phyloP scores from a whole-genome alignment of 768 basidiomycete genomes.

The Lactarius pseudohatsudake region DNA sequence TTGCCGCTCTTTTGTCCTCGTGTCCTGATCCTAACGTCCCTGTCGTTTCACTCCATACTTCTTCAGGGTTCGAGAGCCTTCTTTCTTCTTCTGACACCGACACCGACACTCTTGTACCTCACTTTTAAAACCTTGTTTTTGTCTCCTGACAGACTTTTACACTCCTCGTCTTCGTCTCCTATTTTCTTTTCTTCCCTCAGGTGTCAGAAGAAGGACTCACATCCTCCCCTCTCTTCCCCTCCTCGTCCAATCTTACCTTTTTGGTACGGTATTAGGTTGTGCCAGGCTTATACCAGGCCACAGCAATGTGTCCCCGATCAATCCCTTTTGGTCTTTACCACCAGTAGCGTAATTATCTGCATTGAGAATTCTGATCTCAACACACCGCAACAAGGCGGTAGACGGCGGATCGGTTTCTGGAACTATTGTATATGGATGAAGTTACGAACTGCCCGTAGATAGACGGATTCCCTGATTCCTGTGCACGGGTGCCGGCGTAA shows the following conservation, averaged over 20 bases:
- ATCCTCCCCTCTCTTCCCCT: not conserved
- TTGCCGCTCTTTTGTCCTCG: conserved; percentile 8
- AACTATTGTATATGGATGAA: not conserved
- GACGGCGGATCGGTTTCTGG: not conserved
- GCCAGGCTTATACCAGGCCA: conserved; percentile 9
- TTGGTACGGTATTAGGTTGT: not conserved
- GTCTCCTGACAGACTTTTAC: not conserved
- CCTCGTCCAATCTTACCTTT: not conserved
- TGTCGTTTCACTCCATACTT: not conserved
- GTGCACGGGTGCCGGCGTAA: not conserved
- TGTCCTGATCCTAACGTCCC: not conserved
- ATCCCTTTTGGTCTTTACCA: not conserved
- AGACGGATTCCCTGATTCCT: not conserved
- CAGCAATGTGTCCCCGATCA: conserved; percentile 11
- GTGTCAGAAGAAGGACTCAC: not conserved
- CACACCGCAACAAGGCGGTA: conserved; percentile 5
- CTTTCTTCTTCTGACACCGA: not conserved
- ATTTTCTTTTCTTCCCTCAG: not conserved
- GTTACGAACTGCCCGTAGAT: not conserved
- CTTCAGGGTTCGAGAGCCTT: conserved; percentile 5
- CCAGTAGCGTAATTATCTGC: not conserved
- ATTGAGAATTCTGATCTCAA: conserved; percentile 5
- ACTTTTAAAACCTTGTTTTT: conserved; percentile 21
- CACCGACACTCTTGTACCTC: not conserved
- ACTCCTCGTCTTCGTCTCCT: not conserved